Conservation (phyloP, 345 rosid genomes). For the Theobroma cacao region DNA sequence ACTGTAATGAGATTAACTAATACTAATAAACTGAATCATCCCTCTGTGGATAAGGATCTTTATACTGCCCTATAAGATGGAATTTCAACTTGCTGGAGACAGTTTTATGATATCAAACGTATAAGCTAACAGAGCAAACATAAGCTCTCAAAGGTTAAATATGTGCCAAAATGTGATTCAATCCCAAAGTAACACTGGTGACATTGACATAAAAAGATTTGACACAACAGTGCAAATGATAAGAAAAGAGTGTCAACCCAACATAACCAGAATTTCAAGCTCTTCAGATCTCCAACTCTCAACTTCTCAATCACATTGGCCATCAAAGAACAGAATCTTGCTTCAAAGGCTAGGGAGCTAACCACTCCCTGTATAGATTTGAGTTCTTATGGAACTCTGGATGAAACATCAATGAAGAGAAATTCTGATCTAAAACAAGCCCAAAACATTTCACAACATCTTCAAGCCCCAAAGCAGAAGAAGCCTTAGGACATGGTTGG, state of each 20-base stretch:
- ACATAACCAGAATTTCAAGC: conserved; percentile 16
- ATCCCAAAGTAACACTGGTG: neutral
- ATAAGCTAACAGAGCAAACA: neutral
- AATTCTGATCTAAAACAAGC: conserved; percentile 69
- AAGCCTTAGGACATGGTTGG: conserved; percentile 76
- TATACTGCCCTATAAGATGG: too few species aligned
- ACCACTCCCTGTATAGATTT: conserved; percentile 45
- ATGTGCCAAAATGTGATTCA: neutral
- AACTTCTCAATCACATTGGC: conserved; percentile 45
- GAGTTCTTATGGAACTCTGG: conserved; percentile 70
- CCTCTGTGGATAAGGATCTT: neutral
- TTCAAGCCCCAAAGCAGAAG: conserved; percentile 50
- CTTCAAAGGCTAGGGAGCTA: conserved; percentile 60
- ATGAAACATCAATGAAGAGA: conserved; percentile 63
- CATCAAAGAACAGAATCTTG: conserved; percentile 45
- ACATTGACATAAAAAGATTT: neutral
- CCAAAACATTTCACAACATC: conserved; percentile 60
- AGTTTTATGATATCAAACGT: neutral
- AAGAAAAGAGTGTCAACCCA: neutral
- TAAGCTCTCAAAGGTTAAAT: neutral
- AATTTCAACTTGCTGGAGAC: neutral
- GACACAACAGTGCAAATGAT: neutral
- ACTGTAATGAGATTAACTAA: too few species aligned
- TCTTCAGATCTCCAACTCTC: conserved; percentile 34
- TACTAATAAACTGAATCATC: neutral